Evolutionary conservation across 352 stramenopile genomes (phyloP).

Genomic region (Globisporangium irregulare): DNA sequence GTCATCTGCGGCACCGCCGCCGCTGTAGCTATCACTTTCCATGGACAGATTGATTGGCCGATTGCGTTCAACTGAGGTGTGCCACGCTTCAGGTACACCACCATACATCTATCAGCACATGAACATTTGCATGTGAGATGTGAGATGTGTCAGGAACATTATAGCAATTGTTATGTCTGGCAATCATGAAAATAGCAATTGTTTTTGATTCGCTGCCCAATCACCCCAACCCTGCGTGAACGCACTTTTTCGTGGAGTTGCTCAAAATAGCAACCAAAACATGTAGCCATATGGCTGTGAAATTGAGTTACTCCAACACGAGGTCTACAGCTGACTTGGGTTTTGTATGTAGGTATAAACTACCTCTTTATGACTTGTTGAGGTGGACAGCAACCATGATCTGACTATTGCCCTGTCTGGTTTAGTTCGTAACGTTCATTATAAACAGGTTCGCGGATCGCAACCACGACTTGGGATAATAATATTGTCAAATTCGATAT

Average conservation of each 20-base stretch:
- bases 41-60: neutral
- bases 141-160: too few relatives aligned
- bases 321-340: neutral
- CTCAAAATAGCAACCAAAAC: neutral
- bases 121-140: too few relatives aligned
- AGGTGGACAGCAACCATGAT: neutral
- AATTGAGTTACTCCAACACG: neutral
- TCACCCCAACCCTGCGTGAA: too few relatives aligned
- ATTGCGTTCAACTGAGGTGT: too few relatives aligned
- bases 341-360: neutral
- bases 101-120: too few relatives aligned
- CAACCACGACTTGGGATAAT: too few relatives aligned
- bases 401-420: neutral
- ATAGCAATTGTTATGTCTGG: too few relatives aligned
- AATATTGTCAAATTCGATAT: neutral
- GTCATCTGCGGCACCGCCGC: conserved; percentile 1
- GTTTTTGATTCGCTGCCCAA: too few relatives aligned
- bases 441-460: too few relatives aligned
- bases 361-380: neutral
- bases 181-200: too few relatives aligned
- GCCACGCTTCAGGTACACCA: too few relatives aligned
- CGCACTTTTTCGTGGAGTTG: neutral
- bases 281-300: neutral
- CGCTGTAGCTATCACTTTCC: neutral
- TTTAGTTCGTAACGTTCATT: neutral